Evolutionary conservation across 768 basidiomycete species (phyloP), one percentile per base, ranked within the genome.

Genomic region (Paxillus rubicundulus): DNA sequence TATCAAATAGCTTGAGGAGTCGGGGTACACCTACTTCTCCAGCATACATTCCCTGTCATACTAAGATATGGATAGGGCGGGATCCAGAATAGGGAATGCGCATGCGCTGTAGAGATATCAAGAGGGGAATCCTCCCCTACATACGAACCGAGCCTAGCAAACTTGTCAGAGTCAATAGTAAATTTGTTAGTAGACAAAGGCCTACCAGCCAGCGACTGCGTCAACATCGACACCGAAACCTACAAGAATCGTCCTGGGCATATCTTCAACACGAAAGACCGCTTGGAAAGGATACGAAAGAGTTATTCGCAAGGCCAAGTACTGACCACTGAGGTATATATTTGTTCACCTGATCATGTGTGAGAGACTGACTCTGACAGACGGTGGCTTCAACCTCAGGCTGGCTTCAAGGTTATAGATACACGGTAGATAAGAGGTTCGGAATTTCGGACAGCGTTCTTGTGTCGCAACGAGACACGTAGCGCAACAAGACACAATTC

Each of bases 191-290:
- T 3, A 24, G 1, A 24, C 3, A 6, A 36, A 30, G 21, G 13
- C 49, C 10, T 64, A 81, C 86, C 87, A 89, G 58, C 87, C 87
- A 16, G 86, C 80, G 4, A 88, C 87, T 2, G 86, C 86, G 51
- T 91, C 87, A 3, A 89, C 85, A 54, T 91, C 86, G 9, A 87
- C 82, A 21, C 85, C 86, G 63, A 85, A 82, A 14, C 81, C 74
- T 32, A 84, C 71, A 16, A 85, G 73, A 18, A 82, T 76, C 59
- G 76, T 82, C 43, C 81, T 74, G 45, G 78, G 72, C 82, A 84
- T 84, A 41, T 21, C 28, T 36, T 27, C 24, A 17, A 13, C 14
- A 38, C 24, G 13, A 24, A 20, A 32, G 12, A 21, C 30, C 14
- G 5, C 14, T 20, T n/a, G 9, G 37, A 18, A 17, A n/a, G 36